Evolutionary conservation across 192 early-diverging fungal species (phyloP).

Genomic region (Linnemannia zychae): DNA sequence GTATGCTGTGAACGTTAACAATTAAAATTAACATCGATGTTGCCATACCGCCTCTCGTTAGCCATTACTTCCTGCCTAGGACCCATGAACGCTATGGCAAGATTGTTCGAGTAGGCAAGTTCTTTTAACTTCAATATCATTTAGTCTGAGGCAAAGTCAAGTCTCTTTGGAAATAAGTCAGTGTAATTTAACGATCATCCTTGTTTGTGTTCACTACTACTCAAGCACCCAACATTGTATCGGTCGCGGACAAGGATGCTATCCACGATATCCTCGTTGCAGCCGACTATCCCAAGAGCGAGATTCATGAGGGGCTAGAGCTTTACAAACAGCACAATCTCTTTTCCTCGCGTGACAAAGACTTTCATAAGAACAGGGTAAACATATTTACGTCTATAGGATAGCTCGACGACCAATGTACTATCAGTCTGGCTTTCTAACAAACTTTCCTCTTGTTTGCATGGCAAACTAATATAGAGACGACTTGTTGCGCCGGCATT

Average conservation of each 20-base stretch:
- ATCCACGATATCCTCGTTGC: conserved; percentile 36
- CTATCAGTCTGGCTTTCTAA: too few species aligned
- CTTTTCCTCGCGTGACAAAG: conserved; percentile 40
- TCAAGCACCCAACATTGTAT: conserved; percentile 28
- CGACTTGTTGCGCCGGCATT: conserved; percentile 68
- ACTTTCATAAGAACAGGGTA: conserved; percentile 48
- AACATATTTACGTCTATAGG: not conserved
- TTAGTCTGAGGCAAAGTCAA: not conserved
- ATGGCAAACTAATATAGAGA: conserved; percentile 49
- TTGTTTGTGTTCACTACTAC: not conserved
- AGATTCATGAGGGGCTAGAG: conserved; percentile 35
- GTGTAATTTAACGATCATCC: not conserved
- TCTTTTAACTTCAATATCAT: not conserved
- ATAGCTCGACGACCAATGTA: too few species aligned
- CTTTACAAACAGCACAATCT: conserved; percentile 35
- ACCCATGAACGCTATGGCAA: conserved; percentile 25
- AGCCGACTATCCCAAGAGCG: conserved; percentile 34
- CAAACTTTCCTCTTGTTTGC: not conserved
- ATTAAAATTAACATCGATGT: too few species aligned
- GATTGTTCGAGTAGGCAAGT: conserved; percentile 46
- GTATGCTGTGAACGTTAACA: not conserved
- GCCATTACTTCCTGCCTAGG: conserved; percentile 35
- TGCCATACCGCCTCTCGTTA: too few species aligned
- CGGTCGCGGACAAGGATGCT: conserved; percentile 36
- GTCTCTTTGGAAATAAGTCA: too few species aligned